Base-by-base conservation (phyloP, 352 stramenopile species). In the Phytopythium helicoides region DNA sequence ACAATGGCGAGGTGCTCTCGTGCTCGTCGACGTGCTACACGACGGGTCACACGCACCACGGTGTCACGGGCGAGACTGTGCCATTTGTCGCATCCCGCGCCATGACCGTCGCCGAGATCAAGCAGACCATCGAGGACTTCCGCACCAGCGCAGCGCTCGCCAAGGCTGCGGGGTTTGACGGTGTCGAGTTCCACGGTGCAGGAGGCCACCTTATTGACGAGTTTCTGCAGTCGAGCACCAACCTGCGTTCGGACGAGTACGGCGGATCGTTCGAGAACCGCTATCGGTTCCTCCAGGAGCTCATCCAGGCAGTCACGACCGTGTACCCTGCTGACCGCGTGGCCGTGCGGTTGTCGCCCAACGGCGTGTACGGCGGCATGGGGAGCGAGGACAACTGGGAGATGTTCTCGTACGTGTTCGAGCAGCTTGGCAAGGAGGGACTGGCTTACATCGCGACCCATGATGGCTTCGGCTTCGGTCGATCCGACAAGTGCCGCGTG, bases 121-220 rank as follows among this genome's bases (percentile, higher is more conserved):
- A 60, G n/a, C 41, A 59, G 11, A 64, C 72, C 5, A 64, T 96
- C 11, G 53, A 86, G 26, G 81, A 92, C 42, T 94, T 78, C 64
- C 63, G 66, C 19, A 59, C 77, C 47, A 79, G 62, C 5, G 87
- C 87, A 0, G 59, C 61, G 34, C 71, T 70, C 1, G 70, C 75
- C 11, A 81, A 87, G 38, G 61, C 85, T 16, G 88, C 87, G 19
- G 91, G 91, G 7, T n/a, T n/a, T n/a, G n/a, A n/a, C n/a, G n/a
- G n/a, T n/a, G n/a, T n/a, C n/a, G n/a, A n/a, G n/a, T n/a, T 69
- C 95, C 92, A 97, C 65, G 63, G 36, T 19, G 91, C 84, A 2
- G 92, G 96, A 38, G 92, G 90, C 11, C 97, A 97, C 45, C 62
- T 98, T 11, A 66, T 98, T 40, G 86, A 97, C 52, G 69, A 95